Evolutionary conservation across 1,284 basidiomycete genomes (phyloP).

Genomic region (Cryptococcus jaspeensis): DNA sequence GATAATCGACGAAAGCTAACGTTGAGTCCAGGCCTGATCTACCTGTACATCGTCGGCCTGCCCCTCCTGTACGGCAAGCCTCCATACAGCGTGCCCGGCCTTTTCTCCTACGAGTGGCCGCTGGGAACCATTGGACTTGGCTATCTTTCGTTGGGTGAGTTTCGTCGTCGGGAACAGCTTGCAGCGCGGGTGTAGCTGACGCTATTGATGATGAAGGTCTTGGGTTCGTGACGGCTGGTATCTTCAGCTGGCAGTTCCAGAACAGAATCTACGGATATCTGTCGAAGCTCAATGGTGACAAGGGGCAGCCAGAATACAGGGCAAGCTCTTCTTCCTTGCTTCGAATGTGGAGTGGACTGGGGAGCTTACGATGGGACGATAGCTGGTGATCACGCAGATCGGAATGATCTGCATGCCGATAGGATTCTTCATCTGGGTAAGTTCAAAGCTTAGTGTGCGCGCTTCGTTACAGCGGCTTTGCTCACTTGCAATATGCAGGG

Average conservation of each 20-base stretch:
- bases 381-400: conserved; percentile 51
- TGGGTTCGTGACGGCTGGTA: conserved; percentile 49
- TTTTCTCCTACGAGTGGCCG: conserved; percentile 53
- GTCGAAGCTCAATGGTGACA: conserved; percentile 31
- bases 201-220: conserved; percentile 32
- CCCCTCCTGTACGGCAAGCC: conserved; percentile 51
- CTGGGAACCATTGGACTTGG: conserved; percentile 46
- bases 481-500: too few relatives aligned
- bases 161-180: too few relatives aligned
- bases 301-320: conserved; percentile 51
- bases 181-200: neutral
- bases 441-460: too few relatives aligned
- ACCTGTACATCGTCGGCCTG: conserved; percentile 52
- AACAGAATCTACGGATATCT: conserved; percentile 52
- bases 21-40: too few relatives aligned
- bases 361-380: too few relatives aligned
- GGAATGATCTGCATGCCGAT: conserved; percentile 54
- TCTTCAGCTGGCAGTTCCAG: conserved; percentile 48
- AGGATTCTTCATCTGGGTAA: conserved; percentile 51
- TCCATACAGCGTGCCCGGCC: conserved; percentile 33
- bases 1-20: too few relatives aligned
- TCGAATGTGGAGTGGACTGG: too few relatives aligned
- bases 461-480: too few relatives aligned
- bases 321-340: too few relatives aligned
- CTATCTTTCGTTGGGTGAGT: conserved; percentile 49